Conservation (phyloP, 257 asterid species). For the Forsythia suspensa region DNA sequence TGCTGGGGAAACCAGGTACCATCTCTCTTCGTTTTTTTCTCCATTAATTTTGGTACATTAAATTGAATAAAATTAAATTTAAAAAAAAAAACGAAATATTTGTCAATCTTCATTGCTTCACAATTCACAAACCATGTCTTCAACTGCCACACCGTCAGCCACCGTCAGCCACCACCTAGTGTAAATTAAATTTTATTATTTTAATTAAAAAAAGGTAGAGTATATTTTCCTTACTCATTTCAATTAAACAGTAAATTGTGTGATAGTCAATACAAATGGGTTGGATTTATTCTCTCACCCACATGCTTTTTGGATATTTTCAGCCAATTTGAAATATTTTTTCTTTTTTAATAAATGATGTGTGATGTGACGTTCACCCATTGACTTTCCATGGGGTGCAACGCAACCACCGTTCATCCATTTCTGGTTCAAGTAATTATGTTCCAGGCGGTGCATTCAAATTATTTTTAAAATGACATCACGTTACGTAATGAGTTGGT, state of each 20-base stretch:
- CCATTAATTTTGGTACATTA: neutral
- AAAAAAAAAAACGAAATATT: too few relatives aligned
- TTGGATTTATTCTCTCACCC: neutral
- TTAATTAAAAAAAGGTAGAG: too few relatives aligned
- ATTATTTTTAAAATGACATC: too few relatives aligned
- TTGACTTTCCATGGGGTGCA: too few relatives aligned
- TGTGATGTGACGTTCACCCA: neutral
- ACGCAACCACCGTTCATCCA: too few relatives aligned
- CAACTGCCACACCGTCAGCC: neutral
- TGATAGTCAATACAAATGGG: neutral
- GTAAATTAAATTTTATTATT: neutral
- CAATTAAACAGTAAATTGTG: neutral
- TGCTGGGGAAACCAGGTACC: neutral
- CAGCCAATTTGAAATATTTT: neutral
- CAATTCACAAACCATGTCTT: neutral
- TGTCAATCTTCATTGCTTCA: too few relatives aligned
- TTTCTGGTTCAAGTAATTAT: too few relatives aligned
- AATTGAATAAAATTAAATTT: neutral
- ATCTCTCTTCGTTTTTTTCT: neutral
- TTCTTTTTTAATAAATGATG: too few relatives aligned
- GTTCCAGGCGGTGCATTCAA: too few relatives aligned
- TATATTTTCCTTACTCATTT: too few relatives aligned
- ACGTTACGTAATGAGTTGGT: too few relatives aligned
- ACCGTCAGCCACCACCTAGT: neutral
- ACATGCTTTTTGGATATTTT: neutral